These are phyloP conservation scores for Metschnikowia anglica DNA, from an alignment of 805 yeast species.

Conservation along the genomic window DNA sequence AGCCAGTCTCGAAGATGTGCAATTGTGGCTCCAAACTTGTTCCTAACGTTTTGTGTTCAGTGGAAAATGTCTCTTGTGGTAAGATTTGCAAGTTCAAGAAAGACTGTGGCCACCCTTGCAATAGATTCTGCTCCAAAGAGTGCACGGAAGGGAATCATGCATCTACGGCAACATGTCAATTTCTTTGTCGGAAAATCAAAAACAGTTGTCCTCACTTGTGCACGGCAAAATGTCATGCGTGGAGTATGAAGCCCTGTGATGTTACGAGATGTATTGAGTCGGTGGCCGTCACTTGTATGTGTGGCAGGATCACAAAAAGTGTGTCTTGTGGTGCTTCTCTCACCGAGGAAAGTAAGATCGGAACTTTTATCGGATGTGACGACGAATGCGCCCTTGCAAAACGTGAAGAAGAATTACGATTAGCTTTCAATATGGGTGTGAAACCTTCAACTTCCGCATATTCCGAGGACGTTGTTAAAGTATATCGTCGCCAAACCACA, in stretches of 20 bases:
- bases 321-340: slow-evolving; percentile 60
- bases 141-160: slow-evolving; percentile 65
- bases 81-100: slow-evolving; percentile 32
- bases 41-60: slow-evolving; percentile 68
- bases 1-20: slow-evolving; percentile 53
- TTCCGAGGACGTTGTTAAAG: slow-evolving; percentile 44
- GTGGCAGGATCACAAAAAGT: slow-evolving; percentile 54
- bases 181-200: slow-evolving; percentile 54
- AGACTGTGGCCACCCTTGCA: slow-evolving; percentile 46
- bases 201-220: slow-evolving; percentile 69
- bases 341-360: slow-evolving; percentile 31
- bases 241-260: slow-evolving; percentile 48
- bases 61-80: slow-evolving; percentile 64
- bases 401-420: slow-evolving; percentile 60
- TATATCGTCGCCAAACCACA: slow-evolving; percentile 52
- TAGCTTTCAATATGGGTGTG: slow-evolving; percentile 50
- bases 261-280: slow-evolving; percentile 48
- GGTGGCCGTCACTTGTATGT: slow-evolving; percentile 56
- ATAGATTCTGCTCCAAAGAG: slow-evolving; percentile 56
- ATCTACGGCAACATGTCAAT: slow-evolving; percentile 48
- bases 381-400: slow-evolving; percentile 61
- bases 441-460: slow-evolving; percentile 34
- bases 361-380: slow-evolving; percentile 57
- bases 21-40: slow-evolving; percentile 58
- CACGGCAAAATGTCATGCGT: slow-evolving; percentile 60